Base-by-base conservation (phyloP, 768 basidiomycete genomes). In the Amanita jacksonii region DNA sequence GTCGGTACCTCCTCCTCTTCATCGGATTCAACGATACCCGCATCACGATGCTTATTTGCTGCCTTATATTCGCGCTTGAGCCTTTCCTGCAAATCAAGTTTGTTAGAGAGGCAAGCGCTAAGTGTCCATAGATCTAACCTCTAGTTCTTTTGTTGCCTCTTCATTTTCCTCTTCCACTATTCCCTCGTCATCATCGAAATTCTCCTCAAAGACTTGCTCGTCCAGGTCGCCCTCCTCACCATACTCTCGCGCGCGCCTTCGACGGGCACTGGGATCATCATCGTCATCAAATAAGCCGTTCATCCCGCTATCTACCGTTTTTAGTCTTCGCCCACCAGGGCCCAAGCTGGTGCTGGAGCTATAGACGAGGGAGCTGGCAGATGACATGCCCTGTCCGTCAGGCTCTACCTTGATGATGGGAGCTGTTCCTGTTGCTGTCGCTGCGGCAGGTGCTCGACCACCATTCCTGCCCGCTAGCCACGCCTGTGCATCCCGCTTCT, bases 151-250 rank as follows among this genome's bases (percentile, higher is more conserved):
- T 24, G 81, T 77, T 56, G 90, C 89, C 51, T 90, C 85, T 43
- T 91, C 89, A 32, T 88, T 77, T 44, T 77, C 74, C 43, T 85
- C 83, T 9, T 73, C 73, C 61, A 79, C 73, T 53, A 77, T 78
- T 54, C 91, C 89, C 25, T 92, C 89, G 48, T 92, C 89, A 53
- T 92, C 89, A 2, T 85, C 84, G 54, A 89, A 83, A 13, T 85
- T 82, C 54, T 83, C 85, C 54, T 91, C 87, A 51, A 76, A 91
- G 5, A 81, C 70, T 43, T 85, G 72, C 58, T 92, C 89, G 54
- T 92, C 89, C 48, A 85, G 55, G 54, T 85, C 85, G 5, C 85
- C 87, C 50, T 91, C 88, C 15, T 68, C 80, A 12, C 81, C 85
- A 51, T 73, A 67, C 54, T 84, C 81, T 49, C 67, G 72, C 57